Evolutionary conservation across 2,329 filamentous ascomycete genomes (phyloP).

Genomic region (Nemania abortiva): DNA sequence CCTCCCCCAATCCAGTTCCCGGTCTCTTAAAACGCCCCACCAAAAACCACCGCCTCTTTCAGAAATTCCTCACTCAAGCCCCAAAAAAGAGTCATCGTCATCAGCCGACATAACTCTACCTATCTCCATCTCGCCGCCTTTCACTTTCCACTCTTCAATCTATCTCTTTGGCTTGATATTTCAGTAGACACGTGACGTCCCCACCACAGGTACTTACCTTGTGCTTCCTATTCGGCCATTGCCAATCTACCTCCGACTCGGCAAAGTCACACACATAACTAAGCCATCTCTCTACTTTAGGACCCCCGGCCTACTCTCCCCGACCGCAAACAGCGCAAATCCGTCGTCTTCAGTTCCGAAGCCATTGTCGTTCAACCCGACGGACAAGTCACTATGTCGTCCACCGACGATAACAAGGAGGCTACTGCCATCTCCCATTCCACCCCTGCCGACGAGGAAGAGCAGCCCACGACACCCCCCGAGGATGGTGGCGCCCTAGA

Average conservation of each 20-base stretch:
- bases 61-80: constrained; percentile 37
- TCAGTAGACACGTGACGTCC: constrained; percentile 31
- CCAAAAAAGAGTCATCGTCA: constrained; percentile 41
- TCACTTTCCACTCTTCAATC: too few relatives aligned
- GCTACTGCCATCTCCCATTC: constrained; percentile 79
- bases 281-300: constrained; percentile 32
- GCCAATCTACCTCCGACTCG: neutral
- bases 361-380: constrained; percentile 89
- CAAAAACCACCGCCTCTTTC: constrained; percentile 33
- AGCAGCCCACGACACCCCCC: constrained; percentile 50
- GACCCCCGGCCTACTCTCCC: constrained; percentile 48
- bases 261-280: constrained; percentile 15
- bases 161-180: neutral
- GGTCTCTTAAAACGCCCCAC: constrained; percentile 36
- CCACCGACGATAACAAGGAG: constrained; percentile 79
- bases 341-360: constrained; percentile 91
- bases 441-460: constrained; percentile 53
- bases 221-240: constrained; percentile 17
- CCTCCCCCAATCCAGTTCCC: constrained; percentile 31
- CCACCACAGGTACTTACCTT: constrained; percentile 15
- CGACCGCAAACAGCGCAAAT: constrained; percentile 85
- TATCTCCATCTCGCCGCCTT: neutral
- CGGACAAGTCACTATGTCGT: constrained; percentile 83
- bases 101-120: constrained; percentile 15
- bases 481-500: constrained; percentile 71